Conservation (phyloP, 176 grass and related monocot species). For the Carex parvula region DNA sequence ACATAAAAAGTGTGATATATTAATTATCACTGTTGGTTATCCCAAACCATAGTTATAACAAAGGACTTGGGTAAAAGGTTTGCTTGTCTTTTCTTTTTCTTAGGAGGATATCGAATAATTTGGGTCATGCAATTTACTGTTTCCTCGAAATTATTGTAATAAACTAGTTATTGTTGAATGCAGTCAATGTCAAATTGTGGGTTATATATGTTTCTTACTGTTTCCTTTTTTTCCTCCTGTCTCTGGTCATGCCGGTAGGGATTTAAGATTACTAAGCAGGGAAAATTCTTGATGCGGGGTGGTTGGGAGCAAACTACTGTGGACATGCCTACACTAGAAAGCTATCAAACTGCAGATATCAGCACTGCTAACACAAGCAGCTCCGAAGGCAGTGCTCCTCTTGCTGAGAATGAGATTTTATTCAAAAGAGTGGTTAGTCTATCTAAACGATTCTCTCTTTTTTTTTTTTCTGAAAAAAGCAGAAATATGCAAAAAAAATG, state of each 20-base stretch:
- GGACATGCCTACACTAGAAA: slow-evolving; percentile 67
- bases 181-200: slow-evolving; percentile 14
- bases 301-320: slow-evolving; percentile 87
- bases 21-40: neutral
- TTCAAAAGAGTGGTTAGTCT: slow-evolving; percentile 83
- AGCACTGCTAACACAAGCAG: slow-evolving; percentile 46
- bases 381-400: slow-evolving; percentile 37
- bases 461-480: neutral
- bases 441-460: neutral
- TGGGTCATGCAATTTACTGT: slow-evolving; percentile 4
- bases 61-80: neutral
- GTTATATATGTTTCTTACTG: slow-evolving; percentile 18
- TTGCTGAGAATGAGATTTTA: slow-evolving; percentile 46
- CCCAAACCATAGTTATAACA: neutral
- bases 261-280: slow-evolving; percentile 92
- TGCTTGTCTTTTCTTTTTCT: neutral
- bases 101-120: slow-evolving; percentile 14
- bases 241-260: slow-evolving; percentile 48
- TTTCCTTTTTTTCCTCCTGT: neutral
- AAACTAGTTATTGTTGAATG: slow-evolving; percentile 22
- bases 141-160: neutral
- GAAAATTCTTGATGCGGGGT: slow-evolving; percentile 58
- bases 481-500: neutral
- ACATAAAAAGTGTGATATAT: neutral
- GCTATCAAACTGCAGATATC: slow-evolving; percentile 95